Percentiles rank a stretch among this genome's conserved stretches.
Evolutionary conservation across 1,284 basidiomycete genomes (phyloP).

Genomic region (Blastosporella zonata): DNA sequence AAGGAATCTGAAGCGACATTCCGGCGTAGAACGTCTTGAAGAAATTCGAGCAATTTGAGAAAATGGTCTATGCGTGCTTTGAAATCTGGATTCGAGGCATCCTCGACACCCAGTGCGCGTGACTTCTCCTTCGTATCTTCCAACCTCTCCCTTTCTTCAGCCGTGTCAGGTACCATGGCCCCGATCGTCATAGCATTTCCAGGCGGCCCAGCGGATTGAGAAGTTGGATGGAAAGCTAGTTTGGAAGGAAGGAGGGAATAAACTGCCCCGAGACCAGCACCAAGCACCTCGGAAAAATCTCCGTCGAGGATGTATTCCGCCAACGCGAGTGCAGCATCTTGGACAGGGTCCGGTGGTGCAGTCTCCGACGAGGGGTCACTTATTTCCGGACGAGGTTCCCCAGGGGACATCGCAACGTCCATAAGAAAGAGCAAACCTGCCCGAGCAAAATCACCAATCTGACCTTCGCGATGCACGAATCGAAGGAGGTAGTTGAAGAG

Average conservation of each 20-base stretch:
- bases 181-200: slow-evolving; percentile 66
- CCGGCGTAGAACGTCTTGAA: slow-evolving; percentile 82
- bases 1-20: slow-evolving; percentile 49
- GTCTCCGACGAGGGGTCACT: slow-evolving; percentile 30
- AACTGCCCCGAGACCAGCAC: slow-evolving; percentile 90
- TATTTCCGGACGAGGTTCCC: slow-evolving; percentile 42
- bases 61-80: slow-evolving; percentile 83
- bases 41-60: slow-evolving; percentile 86
- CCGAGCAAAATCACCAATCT: slow-evolving; percentile 91
- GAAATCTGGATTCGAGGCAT: slow-evolving; percentile 76
- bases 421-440: slow-evolving; percentile 90
- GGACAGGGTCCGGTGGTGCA: slow-evolving; percentile 59
- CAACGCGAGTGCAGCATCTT: slow-evolving; percentile 80
- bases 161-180: slow-evolving; percentile 42
- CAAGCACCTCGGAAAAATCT: slow-evolving; percentile 95
- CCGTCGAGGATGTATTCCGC: slow-evolving; percentile 94
- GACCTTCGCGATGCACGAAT: slow-evolving; percentile 92
- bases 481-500: slow-evolving; percentile 95
- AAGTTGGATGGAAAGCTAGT: slow-evolving; percentile 61
- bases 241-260: slow-evolving; percentile 92
- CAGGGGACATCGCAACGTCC: slow-evolving; percentile 88
- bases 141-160: slow-evolving; percentile 52
- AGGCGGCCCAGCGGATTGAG: slow-evolving; percentile 36
- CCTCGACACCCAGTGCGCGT: slow-evolving; percentile 65
- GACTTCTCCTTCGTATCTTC: slow-evolving; percentile 53